These are phyloP conservation scores for Chrysochromulina tobinii DNA, from an alignment of 78 protist species.

Conservation along the genomic window DNA sequence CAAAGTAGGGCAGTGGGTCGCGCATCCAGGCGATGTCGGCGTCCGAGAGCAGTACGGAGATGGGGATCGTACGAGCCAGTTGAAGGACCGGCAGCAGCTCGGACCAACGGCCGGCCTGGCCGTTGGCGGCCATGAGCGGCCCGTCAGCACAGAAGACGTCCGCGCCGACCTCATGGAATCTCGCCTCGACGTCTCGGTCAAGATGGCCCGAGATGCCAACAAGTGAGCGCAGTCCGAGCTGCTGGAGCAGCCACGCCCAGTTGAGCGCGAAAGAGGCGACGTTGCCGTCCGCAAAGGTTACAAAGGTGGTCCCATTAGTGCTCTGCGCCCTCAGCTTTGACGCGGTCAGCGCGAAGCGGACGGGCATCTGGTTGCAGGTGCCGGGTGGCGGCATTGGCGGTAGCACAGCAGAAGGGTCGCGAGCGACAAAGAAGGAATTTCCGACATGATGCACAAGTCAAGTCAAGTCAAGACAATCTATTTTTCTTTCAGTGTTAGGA, in stretches of 20 bases:
- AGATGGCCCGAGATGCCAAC: conserved; percentile 6
- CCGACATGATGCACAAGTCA: too few species aligned
- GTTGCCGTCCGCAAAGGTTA: neutral
- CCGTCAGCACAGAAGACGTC: conserved; percentile 6
- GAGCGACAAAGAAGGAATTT: too few species aligned
- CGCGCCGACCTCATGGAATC: neutral
- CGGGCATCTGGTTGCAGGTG: too few species aligned
- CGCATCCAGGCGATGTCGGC: conserved; percentile 1
- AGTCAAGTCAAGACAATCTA: too few species aligned
- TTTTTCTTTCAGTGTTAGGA: too few species aligned
- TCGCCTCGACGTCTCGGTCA: neutral
- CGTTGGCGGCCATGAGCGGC: neutral
- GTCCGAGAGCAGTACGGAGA: neutral
- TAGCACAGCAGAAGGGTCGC: too few species aligned
- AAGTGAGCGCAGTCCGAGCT: neutral
- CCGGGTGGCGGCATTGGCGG: too few species aligned
- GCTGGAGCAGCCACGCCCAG: conserved; percentile 10
- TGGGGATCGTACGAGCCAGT: too few species aligned
- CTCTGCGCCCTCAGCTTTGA: too few species aligned
- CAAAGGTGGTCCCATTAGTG: neutral
- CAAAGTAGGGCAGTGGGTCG: conserved; percentile 1
- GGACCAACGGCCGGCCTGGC: conserved; percentile 22
- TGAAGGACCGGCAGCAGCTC: neutral
- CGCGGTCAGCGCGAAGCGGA: too few species aligned
- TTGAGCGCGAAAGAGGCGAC: neutral